These are phyloP conservation scores for Vigna trinervia DNA, from an alignment of 306 rosid genomes.

Conservation along the genomic window DNA sequence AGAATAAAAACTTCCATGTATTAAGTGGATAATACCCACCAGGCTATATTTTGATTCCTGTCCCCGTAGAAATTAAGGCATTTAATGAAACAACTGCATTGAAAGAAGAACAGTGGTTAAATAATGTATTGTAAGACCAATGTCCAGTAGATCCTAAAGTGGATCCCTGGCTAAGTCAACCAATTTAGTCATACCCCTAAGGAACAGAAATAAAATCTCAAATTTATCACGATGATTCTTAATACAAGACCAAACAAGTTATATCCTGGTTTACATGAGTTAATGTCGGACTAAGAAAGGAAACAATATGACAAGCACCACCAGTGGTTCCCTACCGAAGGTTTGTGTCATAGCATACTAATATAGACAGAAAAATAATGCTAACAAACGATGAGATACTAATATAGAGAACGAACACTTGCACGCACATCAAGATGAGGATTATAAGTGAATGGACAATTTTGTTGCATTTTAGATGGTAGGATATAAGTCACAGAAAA, in stretches of 20 bases:
- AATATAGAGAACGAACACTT: constrained; percentile 29
- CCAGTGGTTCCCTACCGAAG: no score
- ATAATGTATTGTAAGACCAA: constrained; percentile 7
- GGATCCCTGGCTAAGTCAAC: not conserved
- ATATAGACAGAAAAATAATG: not conserved
- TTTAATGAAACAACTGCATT: constrained; percentile 43
- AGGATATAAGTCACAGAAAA: not conserved
- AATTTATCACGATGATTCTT: not conserved
- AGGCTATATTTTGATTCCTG: constrained; percentile 27
- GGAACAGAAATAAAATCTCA: not conserved
- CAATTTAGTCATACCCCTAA: constrained; percentile 2
- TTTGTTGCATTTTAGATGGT: constrained; percentile 37
- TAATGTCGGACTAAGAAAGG: constrained; percentile 6
- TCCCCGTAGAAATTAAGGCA: constrained; percentile 33
- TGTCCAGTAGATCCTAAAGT: not conserved
- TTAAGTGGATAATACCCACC: constrained; percentile 35
- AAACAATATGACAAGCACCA: not conserved
- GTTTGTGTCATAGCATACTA: not conserved
- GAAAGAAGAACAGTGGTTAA: constrained; percentile 42
- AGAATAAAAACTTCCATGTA: constrained; percentile 29
- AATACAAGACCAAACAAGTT: not conserved
- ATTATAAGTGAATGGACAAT: constrained; percentile 60
- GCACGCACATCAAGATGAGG: constrained; percentile 48
- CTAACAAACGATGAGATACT: constrained; percentile 17
- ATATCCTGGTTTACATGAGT: constrained; percentile 14